A percentile compares a stretch with the other conserved stretches of the same genome.
phyloP scores from a whole-genome alignment of 306 rosid genomes.

The Astragalus glycyphyllos region DNA sequence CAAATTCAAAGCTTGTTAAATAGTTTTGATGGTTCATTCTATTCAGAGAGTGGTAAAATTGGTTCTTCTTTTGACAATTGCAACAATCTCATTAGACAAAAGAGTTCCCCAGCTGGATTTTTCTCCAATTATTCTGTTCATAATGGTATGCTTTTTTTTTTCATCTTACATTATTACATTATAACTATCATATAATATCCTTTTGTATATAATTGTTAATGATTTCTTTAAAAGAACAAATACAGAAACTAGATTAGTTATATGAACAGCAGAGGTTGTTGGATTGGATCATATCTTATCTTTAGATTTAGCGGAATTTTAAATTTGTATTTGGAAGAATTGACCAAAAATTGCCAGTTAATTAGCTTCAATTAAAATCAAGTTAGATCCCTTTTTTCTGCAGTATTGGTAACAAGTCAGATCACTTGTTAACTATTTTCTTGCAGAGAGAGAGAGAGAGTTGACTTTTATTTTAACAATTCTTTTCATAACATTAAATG shows the following conservation, averaged over 20 bases:
- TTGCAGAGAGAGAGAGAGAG: conserved; percentile 34
- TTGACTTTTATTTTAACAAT: conserved; percentile 38
- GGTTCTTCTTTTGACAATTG: conserved; percentile 44
- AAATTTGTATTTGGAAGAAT: conserved; percentile 1
- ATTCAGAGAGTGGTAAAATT: conserved; percentile 43
- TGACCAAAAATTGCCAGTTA: background rate
- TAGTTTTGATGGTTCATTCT: conserved; percentile 49
- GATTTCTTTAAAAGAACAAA: background rate
- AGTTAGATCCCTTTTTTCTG: conserved; percentile 33
- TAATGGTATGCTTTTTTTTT: conserved; percentile 55
- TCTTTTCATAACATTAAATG: conserved; percentile 12
- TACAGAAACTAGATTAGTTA: background rate
- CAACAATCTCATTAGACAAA: conserved; percentile 65
- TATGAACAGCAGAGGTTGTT: background rate
- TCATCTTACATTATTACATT: background rate
- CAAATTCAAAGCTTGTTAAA: conserved; percentile 48
- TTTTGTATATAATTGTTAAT: background rate
- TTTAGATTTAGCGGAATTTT: background rate
- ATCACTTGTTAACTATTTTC: conserved; percentile 15
- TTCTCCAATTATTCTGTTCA: conserved; percentile 53
- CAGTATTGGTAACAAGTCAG: background rate
- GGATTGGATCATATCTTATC: background rate
- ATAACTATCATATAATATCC: background rate
- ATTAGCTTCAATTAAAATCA: conserved; percentile 29
- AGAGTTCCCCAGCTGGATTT: conserved; percentile 76